phyloP scores from a whole-genome alignment of 2,329 filamentous ascomycete species.

The Aspergillaceae sp. region DNA sequence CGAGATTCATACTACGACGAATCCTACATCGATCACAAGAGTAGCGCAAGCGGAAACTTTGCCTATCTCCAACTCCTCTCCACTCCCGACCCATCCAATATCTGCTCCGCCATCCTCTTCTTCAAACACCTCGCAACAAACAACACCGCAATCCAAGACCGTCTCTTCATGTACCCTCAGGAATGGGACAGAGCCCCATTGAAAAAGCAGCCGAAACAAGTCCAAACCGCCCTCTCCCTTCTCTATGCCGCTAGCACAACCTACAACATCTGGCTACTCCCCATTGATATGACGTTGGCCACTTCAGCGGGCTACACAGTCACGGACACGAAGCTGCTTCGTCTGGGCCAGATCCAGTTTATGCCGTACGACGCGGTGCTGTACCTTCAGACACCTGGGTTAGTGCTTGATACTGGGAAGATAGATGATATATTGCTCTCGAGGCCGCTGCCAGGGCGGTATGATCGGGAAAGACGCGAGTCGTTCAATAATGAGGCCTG shows the following conservation, averaged over 20 bases:
- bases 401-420: constrained; percentile 29
- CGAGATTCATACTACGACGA: constrained; percentile 10
- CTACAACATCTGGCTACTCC: constrained; percentile 34
- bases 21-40: constrained; percentile 1
- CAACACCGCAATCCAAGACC: constrained; percentile 28
- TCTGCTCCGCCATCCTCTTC: constrained; percentile 39
- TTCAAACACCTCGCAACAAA: constrained; percentile 33
- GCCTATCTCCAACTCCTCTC: constrained; percentile 39
- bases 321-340: constrained; percentile 30
- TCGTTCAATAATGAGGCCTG: constrained; percentile 32
- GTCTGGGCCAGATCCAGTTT: constrained; percentile 31
- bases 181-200: constrained; percentile 33
- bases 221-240: constrained; percentile 27
- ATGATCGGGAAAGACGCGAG: constrained; percentile 25
- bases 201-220: constrained; percentile 14
- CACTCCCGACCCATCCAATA: constrained; percentile 33
- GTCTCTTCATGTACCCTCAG: constrained; percentile 39
- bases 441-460: constrained; percentile 23
- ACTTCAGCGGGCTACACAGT: constrained; percentile 22
- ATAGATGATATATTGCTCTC: constrained; percentile 33
- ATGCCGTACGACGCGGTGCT: constrained; percentile 37
- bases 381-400: constrained; percentile 35
- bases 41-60: constrained; percentile 19
- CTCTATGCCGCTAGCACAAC: constrained; percentile 32
- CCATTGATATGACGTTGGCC: constrained; percentile 32